phyloP scores from a whole-genome alignment of 306 rosid species.

The Geum urbanum region DNA sequence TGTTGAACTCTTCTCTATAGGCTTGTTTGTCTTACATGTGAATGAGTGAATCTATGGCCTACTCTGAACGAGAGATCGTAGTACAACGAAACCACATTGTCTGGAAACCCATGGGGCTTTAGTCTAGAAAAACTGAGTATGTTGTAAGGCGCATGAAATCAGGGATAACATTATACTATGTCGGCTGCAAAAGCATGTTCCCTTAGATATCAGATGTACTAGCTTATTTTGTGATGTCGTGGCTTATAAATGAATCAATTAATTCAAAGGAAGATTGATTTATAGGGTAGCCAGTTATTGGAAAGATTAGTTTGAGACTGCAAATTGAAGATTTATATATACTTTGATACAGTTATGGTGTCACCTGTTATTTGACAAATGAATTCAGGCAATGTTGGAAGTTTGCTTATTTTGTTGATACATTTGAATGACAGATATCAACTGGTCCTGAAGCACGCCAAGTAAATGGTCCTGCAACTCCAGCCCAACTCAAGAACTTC shows the following conservation, averaged over 20 bases:
- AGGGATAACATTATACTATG: too few relatives aligned
- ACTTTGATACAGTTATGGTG: slow-evolving; percentile 13
- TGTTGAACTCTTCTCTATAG: neutral
- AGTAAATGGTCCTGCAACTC: slow-evolving; percentile 83
- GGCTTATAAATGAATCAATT: neutral
- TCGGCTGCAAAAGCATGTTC: too few relatives aligned
- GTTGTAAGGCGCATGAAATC: too few relatives aligned
- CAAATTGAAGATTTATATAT: neutral
- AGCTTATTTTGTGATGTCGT: neutral
- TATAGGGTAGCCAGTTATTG: slow-evolving; percentile 11
- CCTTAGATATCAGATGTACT: slow-evolving; percentile 1
- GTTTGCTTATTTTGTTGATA: slow-evolving; percentile 13
- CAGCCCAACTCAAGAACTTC: slow-evolving; percentile 91
- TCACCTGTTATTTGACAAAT: slow-evolving; percentile 9
- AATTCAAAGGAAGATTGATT: neutral
- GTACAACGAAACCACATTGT: too few relatives aligned
- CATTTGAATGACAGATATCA: slow-evolving; percentile 64
- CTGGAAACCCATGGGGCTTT: too few relatives aligned
- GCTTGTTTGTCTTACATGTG: neutral
- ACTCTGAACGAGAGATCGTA: too few relatives aligned
- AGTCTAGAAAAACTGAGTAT: too few relatives aligned
- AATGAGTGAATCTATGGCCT: too few relatives aligned
- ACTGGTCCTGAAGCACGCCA: slow-evolving; percentile 97
- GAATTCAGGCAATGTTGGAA: slow-evolving; percentile 11
- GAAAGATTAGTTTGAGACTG: neutral